Percentiles rank a stretch among this genome's conserved stretches.
These are phyloP conservation scores for Phoma sp. DNA, from an alignment of 2,329 filamentous ascomycete species.

Conservation along the genomic window DNA sequence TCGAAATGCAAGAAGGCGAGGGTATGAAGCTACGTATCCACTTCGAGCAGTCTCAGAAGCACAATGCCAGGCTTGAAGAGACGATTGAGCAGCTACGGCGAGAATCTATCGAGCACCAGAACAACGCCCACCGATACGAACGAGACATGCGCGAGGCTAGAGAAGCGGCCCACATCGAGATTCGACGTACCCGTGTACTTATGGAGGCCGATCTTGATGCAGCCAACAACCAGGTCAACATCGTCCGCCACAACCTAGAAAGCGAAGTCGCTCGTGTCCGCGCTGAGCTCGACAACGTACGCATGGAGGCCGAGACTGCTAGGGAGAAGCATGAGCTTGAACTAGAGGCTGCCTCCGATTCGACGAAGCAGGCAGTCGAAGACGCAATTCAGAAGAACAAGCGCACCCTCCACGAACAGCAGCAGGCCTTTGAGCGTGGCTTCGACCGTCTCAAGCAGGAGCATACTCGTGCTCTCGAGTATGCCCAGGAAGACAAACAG, in stretches of 20 bases:
- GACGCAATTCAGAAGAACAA: slow-evolving; percentile 63
- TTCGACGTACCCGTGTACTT: slow-evolving; percentile 78
- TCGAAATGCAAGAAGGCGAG: slow-evolving; percentile 70
- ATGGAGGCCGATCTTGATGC: slow-evolving; percentile 83
- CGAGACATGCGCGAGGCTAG: slow-evolving; percentile 85
- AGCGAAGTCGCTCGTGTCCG: slow-evolving; percentile 77
- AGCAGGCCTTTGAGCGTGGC: slow-evolving; percentile 46
- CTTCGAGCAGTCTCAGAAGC: slow-evolving; percentile 64
- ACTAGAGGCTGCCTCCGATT: slow-evolving; percentile 78
- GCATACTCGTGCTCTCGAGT: slow-evolving; percentile 70
- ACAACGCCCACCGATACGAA: slow-evolving; percentile 72
- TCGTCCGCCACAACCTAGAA: slow-evolving; percentile 81
- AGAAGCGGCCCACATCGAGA: slow-evolving; percentile 79
- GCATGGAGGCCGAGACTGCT: slow-evolving; percentile 79
- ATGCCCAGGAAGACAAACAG: slow-evolving; percentile 80
- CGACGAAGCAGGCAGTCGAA: slow-evolving; percentile 66
- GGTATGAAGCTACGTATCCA: slow-evolving; percentile 81
- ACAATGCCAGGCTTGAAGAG: slow-evolving; percentile 71
- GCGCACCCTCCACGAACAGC: slow-evolving; percentile 63
- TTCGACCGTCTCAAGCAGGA: slow-evolving; percentile 60
- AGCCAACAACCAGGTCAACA: slow-evolving; percentile 85
- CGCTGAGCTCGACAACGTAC: slow-evolving; percentile 77
- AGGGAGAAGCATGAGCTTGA: slow-evolving; percentile 85
- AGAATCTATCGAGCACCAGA: slow-evolving; percentile 76
- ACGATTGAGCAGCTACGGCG: slow-evolving; percentile 61